Percentiles rank a stretch among this genome's conserved stretches.
Conservation (phyloP, 176 grass and related monocot genomes). For the Avena sativa region DNA sequence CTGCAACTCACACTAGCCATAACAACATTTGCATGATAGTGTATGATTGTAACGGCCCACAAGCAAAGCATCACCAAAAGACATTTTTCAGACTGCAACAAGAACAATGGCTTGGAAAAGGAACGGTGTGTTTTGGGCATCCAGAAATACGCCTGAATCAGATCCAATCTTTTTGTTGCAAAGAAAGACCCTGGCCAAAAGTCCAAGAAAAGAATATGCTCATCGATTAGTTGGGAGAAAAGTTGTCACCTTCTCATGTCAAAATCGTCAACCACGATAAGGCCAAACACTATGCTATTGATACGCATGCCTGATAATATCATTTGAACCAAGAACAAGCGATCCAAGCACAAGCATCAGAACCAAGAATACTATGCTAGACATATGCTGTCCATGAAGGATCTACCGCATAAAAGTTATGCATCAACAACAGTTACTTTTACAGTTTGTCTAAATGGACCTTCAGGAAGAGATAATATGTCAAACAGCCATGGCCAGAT, state of each 20-base stretch:
- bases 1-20: conserved; percentile 29
- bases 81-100: conserved; percentile 33
- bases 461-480: background rate
- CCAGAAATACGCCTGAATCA: background rate
- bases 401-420: background rate
- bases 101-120: conserved; percentile 37
- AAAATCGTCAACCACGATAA: conserved; percentile 26
- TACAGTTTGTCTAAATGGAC: background rate
- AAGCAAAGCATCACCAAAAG: conserved; percentile 34
- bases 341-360: background rate
- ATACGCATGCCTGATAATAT: conserved; percentile 7
- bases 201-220: conserved; percentile 31
- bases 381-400: conserved; percentile 16
- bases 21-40: conserved; percentile 46
- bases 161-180: conserved; percentile 23
- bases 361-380: background rate
- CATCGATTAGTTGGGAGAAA: background rate
- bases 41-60: conserved; percentile 37
- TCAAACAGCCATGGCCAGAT: conserved; percentile 35
- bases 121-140: background rate
- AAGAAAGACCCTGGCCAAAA: conserved; percentile 18
- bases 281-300: background rate
- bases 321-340: background rate
- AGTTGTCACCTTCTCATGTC: conserved; percentile 24
- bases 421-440: background rate